Conservation (phyloP, 1,284 basidiomycete genomes). For the Xanthoconium separans region DNA sequence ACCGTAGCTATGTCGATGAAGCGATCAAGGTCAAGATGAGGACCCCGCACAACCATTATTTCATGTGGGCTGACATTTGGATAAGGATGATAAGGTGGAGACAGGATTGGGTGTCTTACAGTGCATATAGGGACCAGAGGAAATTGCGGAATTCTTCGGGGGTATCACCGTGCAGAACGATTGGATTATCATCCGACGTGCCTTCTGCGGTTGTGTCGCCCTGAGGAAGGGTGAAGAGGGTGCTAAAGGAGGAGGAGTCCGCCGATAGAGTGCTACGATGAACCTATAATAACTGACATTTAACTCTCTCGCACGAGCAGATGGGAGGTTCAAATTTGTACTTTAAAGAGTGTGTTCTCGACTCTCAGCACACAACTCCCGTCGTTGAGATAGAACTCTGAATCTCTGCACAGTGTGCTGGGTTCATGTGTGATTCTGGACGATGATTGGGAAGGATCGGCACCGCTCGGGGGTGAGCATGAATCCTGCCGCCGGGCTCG, state of each 20-base stretch:
- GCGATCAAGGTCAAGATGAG: slow-evolving; percentile 47
- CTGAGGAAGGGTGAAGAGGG: slow-evolving; percentile 64
- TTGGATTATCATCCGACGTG: slow-evolving; percentile 58
- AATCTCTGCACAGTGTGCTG: slow-evolving; percentile 30
- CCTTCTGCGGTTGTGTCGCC: slow-evolving; percentile 50
- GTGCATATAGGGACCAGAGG: slow-evolving; percentile 55
- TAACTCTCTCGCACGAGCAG: background rate
- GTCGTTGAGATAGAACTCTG: slow-evolving; percentile 49
- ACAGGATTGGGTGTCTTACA: slow-evolving; percentile 45
- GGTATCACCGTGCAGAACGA: slow-evolving; percentile 58
- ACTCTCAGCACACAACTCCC: slow-evolving; percentile 61
- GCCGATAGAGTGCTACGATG: slow-evolving; percentile 61
- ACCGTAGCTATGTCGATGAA: slow-evolving; percentile 62
- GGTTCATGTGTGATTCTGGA: slow-evolving; percentile 10
- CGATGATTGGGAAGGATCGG: slow-evolving; percentile 1
- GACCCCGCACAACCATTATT: slow-evolving; percentile 44
- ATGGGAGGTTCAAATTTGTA: slow-evolving; percentile 29
- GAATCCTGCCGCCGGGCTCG: slow-evolving; percentile 10
- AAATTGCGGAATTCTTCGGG: slow-evolving; percentile 63
- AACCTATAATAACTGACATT: slow-evolving; percentile 42
- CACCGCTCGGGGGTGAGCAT: background rate
- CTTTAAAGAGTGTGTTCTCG: slow-evolving; percentile 64
- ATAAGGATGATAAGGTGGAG: slow-evolving; percentile 1
- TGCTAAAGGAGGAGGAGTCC: slow-evolving; percentile 60
- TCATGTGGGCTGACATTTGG: slow-evolving; percentile 52